Percentiles rank a stretch among this genome's conserved stretches.
phyloP scores from a whole-genome alignment of 2,329 filamentous ascomycete species.

The Didymella segeticola region DNA sequence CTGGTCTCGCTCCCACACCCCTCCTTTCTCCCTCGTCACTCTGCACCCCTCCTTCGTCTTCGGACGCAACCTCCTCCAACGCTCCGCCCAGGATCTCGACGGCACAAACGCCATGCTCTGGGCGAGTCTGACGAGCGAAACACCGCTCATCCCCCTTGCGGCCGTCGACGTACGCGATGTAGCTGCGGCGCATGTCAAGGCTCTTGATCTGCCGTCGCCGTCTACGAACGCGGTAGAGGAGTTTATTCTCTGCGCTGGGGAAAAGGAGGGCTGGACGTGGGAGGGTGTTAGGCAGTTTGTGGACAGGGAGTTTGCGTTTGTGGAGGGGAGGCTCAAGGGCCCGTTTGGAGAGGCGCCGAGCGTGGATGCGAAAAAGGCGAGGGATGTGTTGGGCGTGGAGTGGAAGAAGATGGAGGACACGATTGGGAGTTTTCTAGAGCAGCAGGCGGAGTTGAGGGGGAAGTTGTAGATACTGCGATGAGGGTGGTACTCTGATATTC shows the following conservation, averaged over 20 bases:
- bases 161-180: slow-evolving; percentile 37
- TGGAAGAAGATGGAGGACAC: slow-evolving; percentile 21
- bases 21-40: slow-evolving; percentile 29
- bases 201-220: slow-evolving; percentile 8
- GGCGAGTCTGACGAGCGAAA: slow-evolving; percentile 6
- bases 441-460: not conserved
- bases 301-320: slow-evolving; percentile 20
- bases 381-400: slow-evolving; percentile 22
- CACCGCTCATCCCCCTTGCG: slow-evolving; percentile 19
- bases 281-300: slow-evolving; percentile 19
- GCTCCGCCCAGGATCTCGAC: slow-evolving; percentile 17
- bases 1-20: slow-evolving; percentile 25
- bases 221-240: not conserved
- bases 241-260: slow-evolving; percentile 3
- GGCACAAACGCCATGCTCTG: slow-evolving; percentile 32
- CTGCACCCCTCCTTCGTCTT: slow-evolving; percentile 36
- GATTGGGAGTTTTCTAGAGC: not conserved
- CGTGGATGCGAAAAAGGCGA: slow-evolving; percentile 19
- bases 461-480: too few relatives aligned
- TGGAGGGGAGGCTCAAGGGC: slow-evolving; percentile 16
- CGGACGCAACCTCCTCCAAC: slow-evolving; percentile 30
- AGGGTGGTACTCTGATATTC: too few relatives aligned
- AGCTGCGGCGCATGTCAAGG: slow-evolving; percentile 33
- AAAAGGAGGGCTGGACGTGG: slow-evolving; percentile 23
- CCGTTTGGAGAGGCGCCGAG: slow-evolving; percentile 6